These are phyloP conservation scores for Candida tallmaniae DNA, from an alignment of 805 yeast species.

Conservation along the genomic window DNA sequence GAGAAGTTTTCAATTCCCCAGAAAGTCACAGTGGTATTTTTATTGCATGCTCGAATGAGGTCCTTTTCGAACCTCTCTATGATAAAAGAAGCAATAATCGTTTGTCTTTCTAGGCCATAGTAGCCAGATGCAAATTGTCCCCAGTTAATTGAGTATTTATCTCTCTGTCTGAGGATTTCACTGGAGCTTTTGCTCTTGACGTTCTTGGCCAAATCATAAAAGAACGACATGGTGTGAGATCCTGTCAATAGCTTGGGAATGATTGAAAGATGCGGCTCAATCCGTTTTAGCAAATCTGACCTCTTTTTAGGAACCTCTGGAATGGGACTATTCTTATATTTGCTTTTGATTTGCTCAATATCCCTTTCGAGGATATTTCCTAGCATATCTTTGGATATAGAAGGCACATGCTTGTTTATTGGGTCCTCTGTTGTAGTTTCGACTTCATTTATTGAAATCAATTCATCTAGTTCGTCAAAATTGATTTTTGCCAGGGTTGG, in stretches of 20 bases:
- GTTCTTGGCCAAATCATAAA: slow-evolving; percentile 48
- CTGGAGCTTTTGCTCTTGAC: slow-evolving; percentile 30
- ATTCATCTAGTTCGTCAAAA: too few species aligned
- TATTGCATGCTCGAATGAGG: slow-evolving; percentile 21
- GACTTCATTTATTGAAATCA: too few species aligned
- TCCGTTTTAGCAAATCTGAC: slow-evolving; percentile 21
- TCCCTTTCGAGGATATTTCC: background rate
- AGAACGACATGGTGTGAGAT: slow-evolving; percentile 37
- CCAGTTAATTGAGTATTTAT: slow-evolving; percentile 45
- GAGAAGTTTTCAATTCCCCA: slow-evolving; percentile 59
- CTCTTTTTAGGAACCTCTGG: slow-evolving; percentile 12
- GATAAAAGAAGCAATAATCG: slow-evolving; percentile 43
- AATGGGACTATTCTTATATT: slow-evolving; percentile 13
- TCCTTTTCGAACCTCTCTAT: slow-evolving; percentile 23
- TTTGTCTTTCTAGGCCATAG: slow-evolving; percentile 56
- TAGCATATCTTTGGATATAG: too few species aligned
- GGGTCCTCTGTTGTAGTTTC: too few species aligned
- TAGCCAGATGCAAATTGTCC: slow-evolving; percentile 51
- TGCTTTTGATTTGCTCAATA: slow-evolving; percentile 11
- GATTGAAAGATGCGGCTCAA: slow-evolving; percentile 23
- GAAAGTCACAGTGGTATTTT: slow-evolving; percentile 47
- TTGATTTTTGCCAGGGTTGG: too few species aligned
- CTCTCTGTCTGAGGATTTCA: slow-evolving; percentile 42
- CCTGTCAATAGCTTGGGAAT: slow-evolving; percentile 44
- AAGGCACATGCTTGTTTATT: too few species aligned